Conservation (phyloP, 2,329 filamentous ascomycete genomes). For the Pseudonectria buxi region DNA sequence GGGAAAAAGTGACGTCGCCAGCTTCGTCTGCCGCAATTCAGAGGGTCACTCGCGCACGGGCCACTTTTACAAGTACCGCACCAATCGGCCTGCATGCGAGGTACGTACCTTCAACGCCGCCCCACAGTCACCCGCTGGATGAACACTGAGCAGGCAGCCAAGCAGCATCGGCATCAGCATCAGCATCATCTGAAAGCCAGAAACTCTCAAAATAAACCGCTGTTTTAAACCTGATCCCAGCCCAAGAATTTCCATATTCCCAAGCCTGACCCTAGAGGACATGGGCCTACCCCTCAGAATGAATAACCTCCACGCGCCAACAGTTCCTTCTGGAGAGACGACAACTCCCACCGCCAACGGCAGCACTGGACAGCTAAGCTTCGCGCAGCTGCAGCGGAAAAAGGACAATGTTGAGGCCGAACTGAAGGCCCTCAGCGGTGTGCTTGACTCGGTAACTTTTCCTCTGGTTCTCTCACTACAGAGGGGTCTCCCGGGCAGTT, state of each 20-base stretch:
- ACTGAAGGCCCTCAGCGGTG: slow-evolving; percentile 72
- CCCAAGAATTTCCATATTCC: neutral
- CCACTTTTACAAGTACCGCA: slow-evolving; percentile 5
- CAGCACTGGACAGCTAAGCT: slow-evolving; percentile 56
- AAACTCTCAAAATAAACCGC: no score
- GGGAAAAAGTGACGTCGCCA: slow-evolving; percentile 24
- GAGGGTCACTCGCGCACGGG: slow-evolving; percentile 4
- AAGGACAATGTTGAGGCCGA: slow-evolving; percentile 84
- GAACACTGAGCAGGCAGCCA: no score
- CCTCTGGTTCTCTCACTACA: slow-evolving; percentile 3
- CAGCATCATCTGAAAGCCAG: no score
- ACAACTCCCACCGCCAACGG: slow-evolving; percentile 56
- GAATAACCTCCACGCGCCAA: slow-evolving; percentile 53
- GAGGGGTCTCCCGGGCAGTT: no score
- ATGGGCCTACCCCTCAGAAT: slow-evolving; percentile 29
- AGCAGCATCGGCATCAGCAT: no score
- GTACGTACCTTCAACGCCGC: no score
- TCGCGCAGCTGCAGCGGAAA: slow-evolving; percentile 73
- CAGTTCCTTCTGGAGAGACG: slow-evolving; percentile 66
- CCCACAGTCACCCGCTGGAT: no score
- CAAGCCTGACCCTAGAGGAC: neutral
- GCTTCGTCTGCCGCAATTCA: slow-evolving; percentile 1
- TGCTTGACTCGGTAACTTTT: slow-evolving; percentile 73
- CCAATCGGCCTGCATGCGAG: no score
- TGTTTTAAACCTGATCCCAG: no score